Conservation (phyloP, 2,329 filamentous ascomycete species). For the Amphichorda felina region DNA sequence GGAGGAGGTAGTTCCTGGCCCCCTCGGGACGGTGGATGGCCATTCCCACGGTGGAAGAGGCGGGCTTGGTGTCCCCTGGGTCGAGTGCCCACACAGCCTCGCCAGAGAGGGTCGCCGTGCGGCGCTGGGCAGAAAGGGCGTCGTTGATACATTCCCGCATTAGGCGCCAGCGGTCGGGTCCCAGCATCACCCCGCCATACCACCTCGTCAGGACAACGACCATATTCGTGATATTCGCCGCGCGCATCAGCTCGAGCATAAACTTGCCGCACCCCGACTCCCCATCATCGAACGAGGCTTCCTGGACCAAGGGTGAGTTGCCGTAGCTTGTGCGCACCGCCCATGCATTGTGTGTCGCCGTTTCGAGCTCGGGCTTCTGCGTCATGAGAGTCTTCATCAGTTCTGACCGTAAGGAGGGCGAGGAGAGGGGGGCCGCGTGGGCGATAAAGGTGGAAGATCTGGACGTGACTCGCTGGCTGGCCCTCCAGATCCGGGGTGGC, state of each 20-base stretch:
- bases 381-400: constrained; percentile 35
- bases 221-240: constrained; percentile 35
- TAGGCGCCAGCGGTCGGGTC: constrained; percentile 49
- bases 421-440: constrained; percentile 27
- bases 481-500: constrained; percentile 30
- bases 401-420: constrained; percentile 26
- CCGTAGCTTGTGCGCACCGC: constrained; percentile 23
- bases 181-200: constrained; percentile 51
- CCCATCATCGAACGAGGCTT: constrained; percentile 48
- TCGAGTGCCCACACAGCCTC: constrained; percentile 53
- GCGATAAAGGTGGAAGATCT: constrained; percentile 47
- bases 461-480: constrained; percentile 36
- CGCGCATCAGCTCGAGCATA: constrained; percentile 40
- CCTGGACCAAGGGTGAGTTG: constrained; percentile 26
- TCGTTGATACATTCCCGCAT: constrained; percentile 46
- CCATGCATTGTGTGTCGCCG: constrained; percentile 49
- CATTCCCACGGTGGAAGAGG: constrained; percentile 36
- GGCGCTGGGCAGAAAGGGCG: constrained; percentile 35
- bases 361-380: constrained; percentile 34
- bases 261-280: constrained; percentile 47
- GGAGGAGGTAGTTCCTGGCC: constrained; percentile 46
- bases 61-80: constrained; percentile 34
- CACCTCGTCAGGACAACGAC: constrained; percentile 49
- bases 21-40: constrained; percentile 65
- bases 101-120: constrained; percentile 23